Evolutionary conservation across 768 basidiomycete genomes (phyloP).

Genomic region (Tremella fuciformis): DNA sequence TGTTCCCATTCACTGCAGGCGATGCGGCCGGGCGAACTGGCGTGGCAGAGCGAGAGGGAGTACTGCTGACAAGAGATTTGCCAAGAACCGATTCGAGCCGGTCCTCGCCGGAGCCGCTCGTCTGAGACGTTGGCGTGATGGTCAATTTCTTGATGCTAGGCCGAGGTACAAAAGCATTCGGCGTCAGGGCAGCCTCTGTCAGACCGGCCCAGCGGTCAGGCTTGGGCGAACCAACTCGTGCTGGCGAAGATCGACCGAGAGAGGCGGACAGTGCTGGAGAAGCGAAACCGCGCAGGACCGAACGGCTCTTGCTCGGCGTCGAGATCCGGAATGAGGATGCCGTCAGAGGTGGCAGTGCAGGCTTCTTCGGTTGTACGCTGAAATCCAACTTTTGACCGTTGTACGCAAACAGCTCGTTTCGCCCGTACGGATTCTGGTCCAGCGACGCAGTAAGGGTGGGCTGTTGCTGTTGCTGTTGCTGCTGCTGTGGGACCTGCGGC

Average conservation of each 20-base stretch:
- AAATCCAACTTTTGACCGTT: constrained; percentile 43
- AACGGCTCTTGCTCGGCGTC: constrained; percentile 41
- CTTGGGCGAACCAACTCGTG: constrained; percentile 29
- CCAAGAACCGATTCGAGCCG: constrained; percentile 39
- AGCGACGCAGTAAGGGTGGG: constrained; percentile 73
- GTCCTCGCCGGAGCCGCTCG: constrained; percentile 20
- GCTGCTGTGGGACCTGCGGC: constrained; percentile 59
- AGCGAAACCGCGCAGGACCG: constrained; percentile 50
- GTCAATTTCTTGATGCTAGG: constrained; percentile 92
- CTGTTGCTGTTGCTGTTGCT: constrained; percentile 56
- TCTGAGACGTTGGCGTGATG: constrained; percentile 69
- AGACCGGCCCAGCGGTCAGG: constrained; percentile 56
- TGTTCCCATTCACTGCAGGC: not conserved
- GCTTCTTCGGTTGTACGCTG: constrained; percentile 45
- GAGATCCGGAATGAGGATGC: constrained; percentile 45
- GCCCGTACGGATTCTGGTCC: constrained; percentile 61
- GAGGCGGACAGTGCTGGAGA: constrained; percentile 34
- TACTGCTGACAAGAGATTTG: constrained; percentile 29
- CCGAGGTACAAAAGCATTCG: constrained; percentile 65
- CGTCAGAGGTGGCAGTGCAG: constrained; percentile 49
- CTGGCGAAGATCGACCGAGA: constrained; percentile 29
- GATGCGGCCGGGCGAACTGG: constrained; percentile 22
- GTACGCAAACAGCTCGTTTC: constrained; percentile 52
- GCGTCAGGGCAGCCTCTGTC: constrained; percentile 61
- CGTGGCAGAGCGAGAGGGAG: constrained; percentile 20